Evolutionary conservation across 768 basidiomycete species (phyloP).

Genomic region (Lentinula lateritia): DNA sequence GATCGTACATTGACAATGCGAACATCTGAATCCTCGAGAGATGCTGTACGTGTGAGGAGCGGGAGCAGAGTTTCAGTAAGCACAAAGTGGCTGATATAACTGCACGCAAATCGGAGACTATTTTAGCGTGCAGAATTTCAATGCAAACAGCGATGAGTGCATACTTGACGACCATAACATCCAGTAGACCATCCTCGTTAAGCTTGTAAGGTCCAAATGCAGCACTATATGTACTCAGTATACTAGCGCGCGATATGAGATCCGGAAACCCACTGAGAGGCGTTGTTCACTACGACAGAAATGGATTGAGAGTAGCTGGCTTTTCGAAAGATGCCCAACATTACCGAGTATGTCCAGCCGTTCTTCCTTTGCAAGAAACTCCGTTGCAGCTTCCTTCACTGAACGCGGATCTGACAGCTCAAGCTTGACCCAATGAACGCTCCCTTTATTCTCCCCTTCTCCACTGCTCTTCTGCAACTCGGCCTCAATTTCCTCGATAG

Average conservation of each 20-base stretch:
- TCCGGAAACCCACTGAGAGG: neutral
- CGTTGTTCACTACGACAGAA: neutral
- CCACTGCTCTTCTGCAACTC: conserved; percentile 19
- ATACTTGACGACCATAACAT: conserved; percentile 34
- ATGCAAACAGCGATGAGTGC: neutral
- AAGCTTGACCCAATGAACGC: conserved; percentile 29
- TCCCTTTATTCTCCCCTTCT: conserved; percentile 12
- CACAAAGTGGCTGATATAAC: conserved; percentile 49
- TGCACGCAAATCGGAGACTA: neutral
- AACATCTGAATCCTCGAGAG: conserved; percentile 45
- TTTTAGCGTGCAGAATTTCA: no score
- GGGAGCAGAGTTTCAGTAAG: conserved; percentile 53
- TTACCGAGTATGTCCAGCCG: conserved; percentile 37
- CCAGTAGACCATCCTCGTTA: conserved; percentile 15
- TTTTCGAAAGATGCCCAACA: conserved; percentile 3
- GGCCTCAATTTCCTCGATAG: conserved; percentile 26
- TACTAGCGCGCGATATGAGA: neutral
- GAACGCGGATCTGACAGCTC: conserved; percentile 32
- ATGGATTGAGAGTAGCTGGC: neutral
- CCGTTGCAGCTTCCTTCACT: conserved; percentile 28
- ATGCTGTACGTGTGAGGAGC: conserved; percentile 43
- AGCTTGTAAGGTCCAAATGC: conserved; percentile 7
- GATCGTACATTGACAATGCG: conserved; percentile 50
- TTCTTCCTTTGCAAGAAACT: conserved; percentile 29
- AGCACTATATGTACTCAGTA: neutral